A percentile compares a stretch with the other conserved stretches of the same genome.
phyloP scores from a whole-genome alignment of 2,329 filamentous ascomycete genomes.

The Trichoderma harzianum region DNA sequence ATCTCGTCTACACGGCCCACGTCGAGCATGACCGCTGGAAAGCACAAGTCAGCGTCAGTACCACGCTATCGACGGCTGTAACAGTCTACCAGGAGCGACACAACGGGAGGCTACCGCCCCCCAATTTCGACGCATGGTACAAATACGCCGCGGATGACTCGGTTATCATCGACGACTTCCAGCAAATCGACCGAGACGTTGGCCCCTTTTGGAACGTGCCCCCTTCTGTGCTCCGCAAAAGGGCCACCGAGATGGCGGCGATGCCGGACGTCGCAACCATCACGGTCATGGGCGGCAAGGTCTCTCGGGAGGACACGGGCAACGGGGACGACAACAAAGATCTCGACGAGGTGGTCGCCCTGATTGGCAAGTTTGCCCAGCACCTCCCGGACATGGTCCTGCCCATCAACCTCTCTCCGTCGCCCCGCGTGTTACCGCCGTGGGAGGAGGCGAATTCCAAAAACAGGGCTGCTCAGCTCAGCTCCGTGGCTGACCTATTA shows the following conservation, averaged over 20 bases:
- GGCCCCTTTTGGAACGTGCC: conserved; percentile 74
- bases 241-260: conserved; percentile 41
- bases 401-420: conserved; percentile 68
- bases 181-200: conserved; percentile 72
- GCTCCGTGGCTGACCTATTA: conserved; percentile 30
- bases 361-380: conserved; percentile 68
- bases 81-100: conserved; percentile 50
- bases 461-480: conserved; percentile 23
- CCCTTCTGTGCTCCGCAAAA: conserved; percentile 63
- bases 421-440: conserved; percentile 44
- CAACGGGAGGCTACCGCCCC: conserved; percentile 68
- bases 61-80: conserved; percentile 45
- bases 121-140: conserved; percentile 82
- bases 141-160: conserved; percentile 73
- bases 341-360: conserved; percentile 51
- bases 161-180: conserved; percentile 74
- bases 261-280: conserved; percentile 46
- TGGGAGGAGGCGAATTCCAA: conserved; percentile 52
- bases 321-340: conserved; percentile 33
- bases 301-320: conserved; percentile 38
- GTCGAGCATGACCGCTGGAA: conserved; percentile 50
- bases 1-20: conserved; percentile 47
- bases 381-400: conserved; percentile 80
- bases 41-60: conserved; percentile 44
- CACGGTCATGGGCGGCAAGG: conserved; percentile 62